Conservation (phyloP, 441 rosid species). For the Bruguiera hainesii region DNA sequence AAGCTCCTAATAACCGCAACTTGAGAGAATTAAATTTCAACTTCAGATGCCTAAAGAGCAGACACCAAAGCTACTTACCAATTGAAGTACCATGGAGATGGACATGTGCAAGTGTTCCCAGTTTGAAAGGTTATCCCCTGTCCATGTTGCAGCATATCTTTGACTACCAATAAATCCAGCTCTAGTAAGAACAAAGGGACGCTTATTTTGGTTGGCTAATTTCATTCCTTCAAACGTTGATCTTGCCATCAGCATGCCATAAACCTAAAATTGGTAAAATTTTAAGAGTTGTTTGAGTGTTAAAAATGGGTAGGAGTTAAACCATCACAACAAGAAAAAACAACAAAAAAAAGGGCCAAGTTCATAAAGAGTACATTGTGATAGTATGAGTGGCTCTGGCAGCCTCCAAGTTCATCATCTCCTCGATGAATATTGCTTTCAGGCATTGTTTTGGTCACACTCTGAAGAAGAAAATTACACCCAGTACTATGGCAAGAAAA, state of each 20-base stretch:
- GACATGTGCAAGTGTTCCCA: constrained; percentile 98
- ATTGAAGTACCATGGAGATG: constrained; percentile 87
- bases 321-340: neutral
- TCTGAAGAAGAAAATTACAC: constrained; percentile 42
- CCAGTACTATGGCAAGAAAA: constrained; percentile 6
- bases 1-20: neutral
- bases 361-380: constrained; percentile 68
- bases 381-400: constrained; percentile 76
- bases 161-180: constrained; percentile 97
- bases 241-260: constrained; percentile 94
- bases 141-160: constrained; percentile 98
- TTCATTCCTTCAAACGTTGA: constrained; percentile 86
- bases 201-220: constrained; percentile 66
- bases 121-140: constrained; percentile 90
- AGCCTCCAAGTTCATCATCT: constrained; percentile 83
- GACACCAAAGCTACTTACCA: constrained; percentile 50
- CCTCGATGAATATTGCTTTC: constrained; percentile 78
- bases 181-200: constrained; percentile 93
- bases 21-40: constrained; percentile 5
- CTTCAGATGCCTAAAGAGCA: constrained; percentile 12
- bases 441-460: constrained; percentile 90
- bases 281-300: constrained; percentile 12
- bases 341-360: constrained; percentile 4
- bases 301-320: constrained; percentile 1
- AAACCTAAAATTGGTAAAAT: constrained; percentile 48